Percentiles rank a stretch among this genome's conserved stretches.
phyloP scores from a whole-genome alignment of 495 filamentous ascomycete genomes.

The Aspergillus sparsus region DNA sequence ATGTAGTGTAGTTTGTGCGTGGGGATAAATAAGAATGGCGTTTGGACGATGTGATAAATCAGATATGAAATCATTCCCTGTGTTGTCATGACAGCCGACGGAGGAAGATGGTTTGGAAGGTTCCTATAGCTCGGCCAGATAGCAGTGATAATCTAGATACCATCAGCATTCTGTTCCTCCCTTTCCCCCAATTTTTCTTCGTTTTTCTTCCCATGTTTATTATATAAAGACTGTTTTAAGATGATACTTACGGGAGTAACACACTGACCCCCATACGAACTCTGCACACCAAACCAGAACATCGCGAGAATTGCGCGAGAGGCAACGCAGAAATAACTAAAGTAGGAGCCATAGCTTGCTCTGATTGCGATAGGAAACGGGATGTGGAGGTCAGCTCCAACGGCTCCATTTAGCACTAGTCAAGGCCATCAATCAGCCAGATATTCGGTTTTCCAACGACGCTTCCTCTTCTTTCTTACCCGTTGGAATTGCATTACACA shows the following conservation, averaged over 20 bases:
- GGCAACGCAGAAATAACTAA: slow-evolving; percentile 15
- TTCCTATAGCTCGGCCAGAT: slow-evolving; percentile 14
- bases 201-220: too few relatives aligned
- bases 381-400: slow-evolving; percentile 10
- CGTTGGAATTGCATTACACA: slow-evolving; percentile 15
- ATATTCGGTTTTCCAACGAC: neutral
- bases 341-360: slow-evolving; percentile 13
- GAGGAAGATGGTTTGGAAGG: slow-evolving; percentile 14
- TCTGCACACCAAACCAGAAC: slow-evolving; percentile 17
- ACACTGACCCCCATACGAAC: slow-evolving; percentile 13
- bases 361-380: slow-evolving; percentile 13
- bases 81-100: slow-evolving; percentile 13
- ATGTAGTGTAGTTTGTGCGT: slow-evolving; percentile 13
- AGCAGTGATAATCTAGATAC: slow-evolving; percentile 7
- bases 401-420: slow-evolving; percentile 10
- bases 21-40: slow-evolving; percentile 16
- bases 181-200: too few relatives aligned
- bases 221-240: neutral
- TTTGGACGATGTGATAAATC: slow-evolving; percentile 13
- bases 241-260: slow-evolving; percentile 14
- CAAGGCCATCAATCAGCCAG: neutral
- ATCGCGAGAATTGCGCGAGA: slow-evolving; percentile 14
- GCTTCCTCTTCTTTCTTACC: neutral
- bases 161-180: too few relatives aligned
- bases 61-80: slow-evolving; percentile 17